A percentile compares a stretch with the other conserved stretches of the same genome.
phyloP scores from a whole-genome alignment of 192 early-diverging fungal genomes.

The Podila horticola region DNA sequence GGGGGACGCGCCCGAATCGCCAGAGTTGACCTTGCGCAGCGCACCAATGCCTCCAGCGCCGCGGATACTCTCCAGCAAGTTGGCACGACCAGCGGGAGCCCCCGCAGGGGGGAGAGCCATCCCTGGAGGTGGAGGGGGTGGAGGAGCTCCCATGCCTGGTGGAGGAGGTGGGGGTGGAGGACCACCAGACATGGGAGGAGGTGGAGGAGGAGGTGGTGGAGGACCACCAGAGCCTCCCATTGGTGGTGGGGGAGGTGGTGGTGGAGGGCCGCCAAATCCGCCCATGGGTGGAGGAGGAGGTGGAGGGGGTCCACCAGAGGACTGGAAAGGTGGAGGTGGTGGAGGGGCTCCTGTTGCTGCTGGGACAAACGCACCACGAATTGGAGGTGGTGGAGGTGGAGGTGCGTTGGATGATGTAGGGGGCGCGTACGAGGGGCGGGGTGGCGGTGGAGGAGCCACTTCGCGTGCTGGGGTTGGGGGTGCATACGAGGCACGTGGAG shows the following conservation, averaged over 20 bases:
- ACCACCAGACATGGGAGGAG: constrained; percentile 12
- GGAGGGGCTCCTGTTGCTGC: constrained; percentile 33
- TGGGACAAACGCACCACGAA: constrained; percentile 25
- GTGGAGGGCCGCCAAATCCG: constrained; percentile 21
- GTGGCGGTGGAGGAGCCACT: constrained; percentile 31
- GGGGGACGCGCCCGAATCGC: constrained; percentile 4
- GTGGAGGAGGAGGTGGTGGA: constrained; percentile 38
- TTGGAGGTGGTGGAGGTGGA: constrained; percentile 39
- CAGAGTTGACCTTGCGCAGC: constrained; percentile 43
- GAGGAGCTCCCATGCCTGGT: constrained; percentile 12
- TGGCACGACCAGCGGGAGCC: constrained; percentile 22
- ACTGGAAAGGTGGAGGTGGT: constrained; percentile 42
- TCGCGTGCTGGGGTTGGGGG: constrained; percentile 38
- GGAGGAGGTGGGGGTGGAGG: constrained; percentile 54
- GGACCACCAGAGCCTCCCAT: constrained; percentile 16
- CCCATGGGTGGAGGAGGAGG: constrained; percentile 58
- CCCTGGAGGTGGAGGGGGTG: constrained; percentile 27
- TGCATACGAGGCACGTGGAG: constrained; percentile 9
- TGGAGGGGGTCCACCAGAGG: constrained; percentile 19
- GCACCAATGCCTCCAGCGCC: constrained; percentile 56
- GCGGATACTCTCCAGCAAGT: constrained; percentile 61
- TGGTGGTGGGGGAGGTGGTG: constrained; percentile 52
- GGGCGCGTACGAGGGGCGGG: constrained; percentile 28
- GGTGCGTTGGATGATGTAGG: constrained; percentile 21
- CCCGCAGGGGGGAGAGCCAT: constrained; percentile 18